Base-by-base conservation (phyloP, 2,329 filamentous ascomycete genomes). In the Pseudogymnoascus sp. region DNA sequence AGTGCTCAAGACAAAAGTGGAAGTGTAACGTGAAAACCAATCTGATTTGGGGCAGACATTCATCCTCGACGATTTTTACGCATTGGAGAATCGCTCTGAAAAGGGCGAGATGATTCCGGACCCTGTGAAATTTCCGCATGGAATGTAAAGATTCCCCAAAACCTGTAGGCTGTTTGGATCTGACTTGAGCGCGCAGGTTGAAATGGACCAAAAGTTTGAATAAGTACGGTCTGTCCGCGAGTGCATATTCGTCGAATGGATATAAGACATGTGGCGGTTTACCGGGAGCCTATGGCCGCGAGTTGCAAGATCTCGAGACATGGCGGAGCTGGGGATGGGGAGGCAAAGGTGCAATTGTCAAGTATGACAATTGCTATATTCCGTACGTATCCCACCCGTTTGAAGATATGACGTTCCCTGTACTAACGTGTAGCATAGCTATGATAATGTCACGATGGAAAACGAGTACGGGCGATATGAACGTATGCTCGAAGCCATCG, bases 281-380 rank as follows among this genome's bases (percentile, higher is more conserved):
- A 33, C 66, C 64, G 10, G 66, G 63, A 18, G 65, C 63, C 8
- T 66, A 63, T 18, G 66, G 65, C 8, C 59, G 60, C 35, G 66
- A 67, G 60, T 10, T 59, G 15, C 64, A 65, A 30, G 66, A 67
- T 55, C 33, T 65, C 1, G 55, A 65, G 52, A 66, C 64, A 1
- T 66, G 61, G 59, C 34, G 35, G 3, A 61, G 61, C 9, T 67
- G 66, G 66, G 64, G 66, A 21, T 62, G 62, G 33, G 45, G 45
- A 33, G 45, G 45, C 8, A 19, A 52, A 52, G 45, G 45, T 5
- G 57, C 62, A 33, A 66, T 66, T 58, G 55, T 67, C 21, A 67
- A 67, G 59, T 66, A 67, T 38, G 66, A 67, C 62, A 67, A 67
- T 30, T 67, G 66, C 57, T 67, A 66, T 48, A 66, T 67, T 4